Conservation (phyloP, 441 rosid genomes). For the Erysimum cheiri region DNA sequence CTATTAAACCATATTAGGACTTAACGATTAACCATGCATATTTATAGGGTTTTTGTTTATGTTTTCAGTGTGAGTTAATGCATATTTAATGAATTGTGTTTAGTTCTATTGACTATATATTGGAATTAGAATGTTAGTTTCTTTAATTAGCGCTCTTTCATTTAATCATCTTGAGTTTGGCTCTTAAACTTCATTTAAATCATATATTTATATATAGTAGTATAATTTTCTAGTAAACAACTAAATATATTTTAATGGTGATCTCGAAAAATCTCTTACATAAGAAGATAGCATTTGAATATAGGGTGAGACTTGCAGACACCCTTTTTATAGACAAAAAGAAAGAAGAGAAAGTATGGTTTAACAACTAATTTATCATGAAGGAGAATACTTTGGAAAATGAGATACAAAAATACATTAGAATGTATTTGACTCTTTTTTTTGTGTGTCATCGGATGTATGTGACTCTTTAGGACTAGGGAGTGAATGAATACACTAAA, state of each 20-base stretch:
- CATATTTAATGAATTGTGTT: constrained; percentile 17
- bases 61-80: constrained; percentile 27
- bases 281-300: background rate
- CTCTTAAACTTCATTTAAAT: background rate
- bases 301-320: background rate
- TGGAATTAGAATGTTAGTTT: background rate
- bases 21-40: background rate
- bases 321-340: background rate
- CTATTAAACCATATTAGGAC: background rate
- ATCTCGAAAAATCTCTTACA: background rate
- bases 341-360: background rate
- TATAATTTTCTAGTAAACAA: no score
- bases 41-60: constrained; percentile 18
- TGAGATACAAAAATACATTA: background rate
- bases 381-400: constrained; percentile 25
- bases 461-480: constrained; percentile 7
- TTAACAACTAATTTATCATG: background rate
- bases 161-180: constrained; percentile 7
- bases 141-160: background rate
- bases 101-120: constrained; percentile 31
- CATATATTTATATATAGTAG: no score
- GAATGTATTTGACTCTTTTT: background rate
- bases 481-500: background rate
- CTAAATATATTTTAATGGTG: background rate
- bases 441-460: background rate